phyloP scores from a whole-genome alignment of 2,329 filamentous ascomycete species.

The Ophiostoma perfectum region DNA sequence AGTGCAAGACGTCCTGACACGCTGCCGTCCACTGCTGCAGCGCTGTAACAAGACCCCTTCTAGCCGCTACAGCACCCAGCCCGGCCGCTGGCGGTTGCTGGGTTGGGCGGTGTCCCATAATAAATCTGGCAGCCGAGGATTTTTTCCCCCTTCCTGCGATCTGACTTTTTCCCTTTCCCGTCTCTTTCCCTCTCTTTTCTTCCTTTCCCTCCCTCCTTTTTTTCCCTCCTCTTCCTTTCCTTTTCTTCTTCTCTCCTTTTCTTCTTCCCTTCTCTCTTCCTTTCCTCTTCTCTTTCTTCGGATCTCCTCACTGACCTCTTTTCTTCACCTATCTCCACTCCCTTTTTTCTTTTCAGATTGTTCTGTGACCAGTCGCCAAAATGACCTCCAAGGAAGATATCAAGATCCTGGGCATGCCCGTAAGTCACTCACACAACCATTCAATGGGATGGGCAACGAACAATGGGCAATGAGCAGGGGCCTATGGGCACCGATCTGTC shows the following conservation, averaged over 20 bases:
- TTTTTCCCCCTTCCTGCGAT: slow-evolving; percentile 32
- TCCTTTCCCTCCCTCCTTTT: slow-evolving; percentile 4
- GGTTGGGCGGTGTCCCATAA: slow-evolving; percentile 22
- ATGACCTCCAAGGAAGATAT: slow-evolving; percentile 53
- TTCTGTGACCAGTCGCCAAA: slow-evolving; percentile 44
- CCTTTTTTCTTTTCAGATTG: slow-evolving; percentile 33
- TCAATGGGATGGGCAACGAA: neutral
- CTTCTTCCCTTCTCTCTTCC: slow-evolving; percentile 27
- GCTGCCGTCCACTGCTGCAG: neutral
- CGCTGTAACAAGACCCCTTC: neutral
- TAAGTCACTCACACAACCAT: slow-evolving; percentile 40
- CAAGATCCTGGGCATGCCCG: slow-evolving; percentile 62
- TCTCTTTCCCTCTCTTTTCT: slow-evolving; percentile 15
- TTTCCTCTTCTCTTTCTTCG: slow-evolving; percentile 30
- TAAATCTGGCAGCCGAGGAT: slow-evolving; percentile 32
- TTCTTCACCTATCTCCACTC: slow-evolving; percentile 34
- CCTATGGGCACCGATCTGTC: neutral
- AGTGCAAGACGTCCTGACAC: neutral
- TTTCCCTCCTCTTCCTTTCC: slow-evolving; percentile 8
- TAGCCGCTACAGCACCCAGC: neutral
- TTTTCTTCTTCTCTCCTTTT: slow-evolving; percentile 15
- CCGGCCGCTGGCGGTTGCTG: slow-evolving; percentile 9
- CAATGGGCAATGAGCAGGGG: neutral
- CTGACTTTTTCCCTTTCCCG: slow-evolving; percentile 32
- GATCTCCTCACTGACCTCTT: slow-evolving; percentile 31